phyloP scores from a whole-genome alignment of 805 yeast species.

The Jamesozyma piceae region DNA sequence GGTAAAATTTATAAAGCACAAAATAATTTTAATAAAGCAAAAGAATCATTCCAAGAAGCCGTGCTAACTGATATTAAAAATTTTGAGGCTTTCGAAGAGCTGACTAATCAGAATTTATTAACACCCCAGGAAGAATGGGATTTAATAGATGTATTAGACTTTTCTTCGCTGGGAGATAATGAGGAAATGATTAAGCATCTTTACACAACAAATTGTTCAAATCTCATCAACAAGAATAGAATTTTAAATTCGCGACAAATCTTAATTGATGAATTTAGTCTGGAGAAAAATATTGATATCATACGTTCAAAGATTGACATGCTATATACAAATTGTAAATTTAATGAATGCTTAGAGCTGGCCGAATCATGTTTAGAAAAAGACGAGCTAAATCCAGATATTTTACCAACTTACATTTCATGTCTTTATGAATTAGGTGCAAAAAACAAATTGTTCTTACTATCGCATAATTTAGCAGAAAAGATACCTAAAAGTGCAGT shows the following conservation, averaged over 20 bases:
- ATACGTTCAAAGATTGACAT: constrained; percentile 59
- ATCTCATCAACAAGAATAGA: constrained; percentile 50
- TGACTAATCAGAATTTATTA: constrained; percentile 60
- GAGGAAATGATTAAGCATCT: constrained; percentile 69
- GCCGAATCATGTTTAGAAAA: constrained; percentile 51
- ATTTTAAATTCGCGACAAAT: constrained; percentile 58
- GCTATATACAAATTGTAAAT: constrained; percentile 65
- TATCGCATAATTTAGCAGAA: constrained; percentile 81
- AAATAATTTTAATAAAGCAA: constrained; percentile 77
- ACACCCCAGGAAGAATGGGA: constrained; percentile 87
- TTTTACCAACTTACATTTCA: constrained; percentile 71
- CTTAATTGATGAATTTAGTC: constrained; percentile 60
- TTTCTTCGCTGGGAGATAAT: constrained; percentile 57
- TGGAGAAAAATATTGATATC: constrained; percentile 63
- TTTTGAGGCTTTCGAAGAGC: constrained; percentile 81
- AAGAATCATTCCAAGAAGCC: constrained; percentile 80
- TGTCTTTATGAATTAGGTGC: constrained; percentile 80
- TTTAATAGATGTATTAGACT: constrained; percentile 52
- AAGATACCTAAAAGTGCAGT: constrained; percentile 70
- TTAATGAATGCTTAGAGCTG: constrained; percentile 60
- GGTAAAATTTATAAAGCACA: constrained; percentile 78
- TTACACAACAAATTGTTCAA: constrained; percentile 68
- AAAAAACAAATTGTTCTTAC: constrained; percentile 65
- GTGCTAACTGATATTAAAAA: constrained; percentile 82
- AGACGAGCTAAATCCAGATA: constrained; percentile 64